A percentile compares a stretch with the other conserved stretches of the same genome.
These are phyloP conservation scores for Avena atlantica DNA, from an alignment of 176 grass and related monocot species.

Conservation along the genomic window DNA sequence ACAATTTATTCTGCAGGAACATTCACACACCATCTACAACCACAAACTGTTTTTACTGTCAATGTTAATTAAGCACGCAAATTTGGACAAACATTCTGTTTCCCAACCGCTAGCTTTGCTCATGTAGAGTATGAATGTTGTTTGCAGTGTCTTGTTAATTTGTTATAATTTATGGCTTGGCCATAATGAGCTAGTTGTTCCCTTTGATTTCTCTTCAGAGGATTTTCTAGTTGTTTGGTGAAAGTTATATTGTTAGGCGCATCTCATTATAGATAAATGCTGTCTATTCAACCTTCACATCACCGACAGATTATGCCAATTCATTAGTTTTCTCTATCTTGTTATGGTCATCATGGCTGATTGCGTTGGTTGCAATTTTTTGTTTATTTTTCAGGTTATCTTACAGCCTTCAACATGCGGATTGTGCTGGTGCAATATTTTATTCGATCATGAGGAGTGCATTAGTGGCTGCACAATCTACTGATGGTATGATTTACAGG, in stretches of 20 bases:
- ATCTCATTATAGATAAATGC: not conserved
- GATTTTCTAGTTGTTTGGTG: not conserved
- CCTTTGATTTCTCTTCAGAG: slow-evolving; percentile 21
- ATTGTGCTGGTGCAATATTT: slow-evolving; percentile 88
- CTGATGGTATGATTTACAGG: slow-evolving; percentile 51
- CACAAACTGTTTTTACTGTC: not conserved
- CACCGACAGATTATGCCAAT: not conserved
- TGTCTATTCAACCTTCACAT: slow-evolving; percentile 6
- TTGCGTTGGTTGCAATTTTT: slow-evolving; percentile 9
- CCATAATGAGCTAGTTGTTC: not conserved
- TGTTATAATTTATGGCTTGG: not conserved
- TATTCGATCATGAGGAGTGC: slow-evolving; percentile 76
- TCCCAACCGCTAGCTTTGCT: not conserved
- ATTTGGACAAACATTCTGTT: not conserved
- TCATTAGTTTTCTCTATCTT: slow-evolving; percentile 25
- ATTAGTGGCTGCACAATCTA: slow-evolving; percentile 62
- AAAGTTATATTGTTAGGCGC: slow-evolving; percentile 8
- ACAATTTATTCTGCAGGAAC: slow-evolving; percentile 1
- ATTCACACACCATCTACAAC: not conserved
- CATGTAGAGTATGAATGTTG: not conserved
- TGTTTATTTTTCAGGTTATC: slow-evolving; percentile 69
- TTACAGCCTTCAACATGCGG: slow-evolving; percentile 78
- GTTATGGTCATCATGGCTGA: slow-evolving; percentile 5
- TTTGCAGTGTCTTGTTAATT: not conserved
- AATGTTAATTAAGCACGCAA: not conserved